Evolutionary conservation across 2,329 filamentous ascomycete genomes (phyloP).

Genomic region (Lachnellula hyalina): DNA sequence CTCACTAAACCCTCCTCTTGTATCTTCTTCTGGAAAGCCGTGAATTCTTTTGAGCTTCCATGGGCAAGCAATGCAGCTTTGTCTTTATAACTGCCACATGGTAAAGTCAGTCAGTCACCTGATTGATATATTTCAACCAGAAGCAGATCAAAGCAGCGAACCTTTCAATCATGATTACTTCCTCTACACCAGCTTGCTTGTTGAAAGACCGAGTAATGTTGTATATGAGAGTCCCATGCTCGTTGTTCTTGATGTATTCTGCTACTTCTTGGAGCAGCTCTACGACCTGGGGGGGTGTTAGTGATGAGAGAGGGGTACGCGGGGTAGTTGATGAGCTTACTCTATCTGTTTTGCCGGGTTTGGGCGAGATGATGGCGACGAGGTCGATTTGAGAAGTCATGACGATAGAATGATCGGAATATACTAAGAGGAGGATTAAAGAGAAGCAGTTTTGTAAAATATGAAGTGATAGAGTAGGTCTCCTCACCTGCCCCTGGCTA

Average conservation of each 20-base stretch:
- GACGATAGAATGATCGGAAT: neutral
- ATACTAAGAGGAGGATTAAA: neutral
- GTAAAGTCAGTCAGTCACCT: slow-evolving; percentile 3
- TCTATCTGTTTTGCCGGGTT: slow-evolving; percentile 24
- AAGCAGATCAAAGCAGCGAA: slow-evolving; percentile 3
- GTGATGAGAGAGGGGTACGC: neutral
- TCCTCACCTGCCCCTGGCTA: neutral
- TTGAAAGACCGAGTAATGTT: slow-evolving; percentile 21
- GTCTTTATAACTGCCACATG: slow-evolving; percentile 23
- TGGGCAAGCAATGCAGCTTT: slow-evolving; percentile 24
- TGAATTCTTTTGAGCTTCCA: slow-evolving; percentile 18
- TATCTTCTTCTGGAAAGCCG: slow-evolving; percentile 19
- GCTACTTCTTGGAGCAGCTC: slow-evolving; percentile 24
- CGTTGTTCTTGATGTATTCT: slow-evolving; percentile 20
- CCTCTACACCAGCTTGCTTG: slow-evolving; percentile 23
- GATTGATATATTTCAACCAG: neutral
- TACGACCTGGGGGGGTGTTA: slow-evolving; percentile 17
- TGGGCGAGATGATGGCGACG: slow-evolving; percentile 24
- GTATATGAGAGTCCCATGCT: slow-evolving; percentile 27
- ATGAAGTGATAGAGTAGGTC: neutral
- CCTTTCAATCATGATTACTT: slow-evolving; percentile 29
- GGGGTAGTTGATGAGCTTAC: slow-evolving; percentile 10
- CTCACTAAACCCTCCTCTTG: slow-evolving; percentile 22
- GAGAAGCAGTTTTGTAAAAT: neutral
- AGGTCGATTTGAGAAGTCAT: slow-evolving; percentile 23